These are phyloP conservation scores for Extremus antarcticus DNA, from an alignment of 495 filamentous ascomycete genomes.

Conservation along the genomic window DNA sequence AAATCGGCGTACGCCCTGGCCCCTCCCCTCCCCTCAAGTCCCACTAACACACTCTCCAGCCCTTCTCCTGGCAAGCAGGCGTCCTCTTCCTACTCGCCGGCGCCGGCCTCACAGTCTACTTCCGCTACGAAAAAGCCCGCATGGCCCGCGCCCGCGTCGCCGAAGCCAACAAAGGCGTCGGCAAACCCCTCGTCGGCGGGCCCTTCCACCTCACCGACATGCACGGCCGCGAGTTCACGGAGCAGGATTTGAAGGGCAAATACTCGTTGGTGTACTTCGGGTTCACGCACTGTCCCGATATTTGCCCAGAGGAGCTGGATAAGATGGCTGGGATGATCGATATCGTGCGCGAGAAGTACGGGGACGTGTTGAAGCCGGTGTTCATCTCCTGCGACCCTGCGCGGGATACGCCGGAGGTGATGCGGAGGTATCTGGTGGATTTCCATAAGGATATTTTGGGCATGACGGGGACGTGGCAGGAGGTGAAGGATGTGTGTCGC, in stretches of 20 bases:
- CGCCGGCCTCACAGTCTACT: slow-evolving; percentile 71
- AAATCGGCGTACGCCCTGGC: slow-evolving; percentile 14
- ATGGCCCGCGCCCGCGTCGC: slow-evolving; percentile 77
- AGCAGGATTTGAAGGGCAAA: slow-evolving; percentile 71
- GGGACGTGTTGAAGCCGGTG: slow-evolving; percentile 54
- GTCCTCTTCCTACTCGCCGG: slow-evolving; percentile 73
- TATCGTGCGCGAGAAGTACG: slow-evolving; percentile 47
- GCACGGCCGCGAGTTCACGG: slow-evolving; percentile 62
- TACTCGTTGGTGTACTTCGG: slow-evolving; percentile 87
- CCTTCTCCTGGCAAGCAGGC: slow-evolving; percentile 85
- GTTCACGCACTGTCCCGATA: slow-evolving; percentile 96
- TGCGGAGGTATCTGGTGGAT: slow-evolving; percentile 76
- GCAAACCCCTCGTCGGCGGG: slow-evolving; percentile 85
- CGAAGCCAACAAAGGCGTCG: slow-evolving; percentile 84
- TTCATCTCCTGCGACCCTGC: slow-evolving; percentile 95
- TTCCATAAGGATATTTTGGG: slow-evolving; percentile 86
- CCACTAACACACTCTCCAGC: slow-evolving; percentile 34
- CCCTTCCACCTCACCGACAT: slow-evolving; percentile 73
- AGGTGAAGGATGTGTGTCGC: slow-evolving; percentile 86
- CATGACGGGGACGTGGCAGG: slow-evolving; percentile 83
- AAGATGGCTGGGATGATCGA: slow-evolving; percentile 96
- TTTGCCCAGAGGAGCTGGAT: slow-evolving; percentile 97
- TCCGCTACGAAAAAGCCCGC: slow-evolving; percentile 78
- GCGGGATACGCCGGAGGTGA: slow-evolving; percentile 73
- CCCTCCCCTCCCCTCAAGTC: slow-evolving; percentile 5